Evolutionary conservation across 495 filamentous ascomycete genomes (phyloP), one percentile per base, ranked within the genome.

Genomic region (Penicillium manginii): DNA sequence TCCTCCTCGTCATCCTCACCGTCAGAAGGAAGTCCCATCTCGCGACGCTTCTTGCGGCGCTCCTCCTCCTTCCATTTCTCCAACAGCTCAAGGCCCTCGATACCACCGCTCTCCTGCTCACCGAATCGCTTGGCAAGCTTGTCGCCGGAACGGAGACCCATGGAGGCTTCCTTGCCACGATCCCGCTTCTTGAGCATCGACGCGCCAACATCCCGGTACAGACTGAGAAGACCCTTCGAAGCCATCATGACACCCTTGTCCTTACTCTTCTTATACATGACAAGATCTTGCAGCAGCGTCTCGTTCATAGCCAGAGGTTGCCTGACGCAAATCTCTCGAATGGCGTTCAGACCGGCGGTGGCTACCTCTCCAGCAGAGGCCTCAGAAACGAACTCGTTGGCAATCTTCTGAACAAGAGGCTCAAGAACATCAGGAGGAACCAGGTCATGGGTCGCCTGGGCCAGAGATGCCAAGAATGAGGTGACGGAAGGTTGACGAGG

Each of bases 211-310:
- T 98, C 92, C 53, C 96, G 83, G 73, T 92, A 99, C 2, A 99
- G 82, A 61, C 89, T 88, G 50, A 98, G 83, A 14, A 99, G 77
- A 54, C 92, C 93, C 66, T 92, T 90, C 12, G 92, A 91, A 15
- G 93, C 96, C 93, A 99, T 98, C 81, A 96, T 89, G 12, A 96
- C 91, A 58, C 92, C 92, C 75, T 98, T 98, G 68, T 99, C 96
- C 67, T 98, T 98, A 69, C 90, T 94, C 76, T 93, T 96, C 56
- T 92, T 84, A 74, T 99, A 99, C 84, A 92, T 86, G 14, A 97
- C 91, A 33, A 99, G 75, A 78, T 98, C 94, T 71, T 98, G 94
- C n/a, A 99, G 79, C 12, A 98, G 79, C 0, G 93, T 96, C 58
- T 96, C 90, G 60, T 90, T 91, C 89, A 99, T 98, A 17, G 93